A percentile compares a stretch with the other conserved stretches of the same genome.
phyloP scores from a whole-genome alignment of 176 grass and related monocot species.

The Oryza glaberrima region DNA sequence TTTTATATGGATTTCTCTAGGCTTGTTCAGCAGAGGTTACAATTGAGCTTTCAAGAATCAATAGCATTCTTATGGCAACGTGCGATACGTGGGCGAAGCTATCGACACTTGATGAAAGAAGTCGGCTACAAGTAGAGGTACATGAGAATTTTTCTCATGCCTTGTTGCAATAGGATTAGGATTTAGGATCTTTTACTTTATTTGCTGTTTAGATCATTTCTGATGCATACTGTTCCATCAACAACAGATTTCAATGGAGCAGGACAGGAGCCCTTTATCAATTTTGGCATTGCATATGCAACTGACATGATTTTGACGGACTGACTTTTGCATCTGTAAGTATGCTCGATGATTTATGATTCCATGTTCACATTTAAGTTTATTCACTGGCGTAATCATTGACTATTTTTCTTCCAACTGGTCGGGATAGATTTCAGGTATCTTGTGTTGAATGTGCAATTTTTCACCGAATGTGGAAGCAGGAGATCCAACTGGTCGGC shows the following conservation, averaged over 20 bases:
- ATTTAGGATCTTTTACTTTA: slow-evolving; percentile 12
- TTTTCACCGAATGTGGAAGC: not conserved
- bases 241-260: slow-evolving; percentile 12
- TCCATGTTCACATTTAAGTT: slow-evolving; percentile 41
- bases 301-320: slow-evolving; percentile 26
- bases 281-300: slow-evolving; percentile 18
- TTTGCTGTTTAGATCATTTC: slow-evolving; percentile 25
- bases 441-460: not conserved
- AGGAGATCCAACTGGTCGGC: too few species aligned
- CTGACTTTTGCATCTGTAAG: slow-evolving; percentile 23
- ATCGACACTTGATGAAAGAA: slow-evolving; percentile 96
- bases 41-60: slow-evolving; percentile 67
- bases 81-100: slow-evolving; percentile 75
- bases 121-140: slow-evolving; percentile 81
- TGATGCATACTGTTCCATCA: not conserved
- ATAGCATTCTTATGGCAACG: slow-evolving; percentile 76
- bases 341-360: slow-evolving; percentile 23
- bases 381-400: slow-evolving; percentile 23
- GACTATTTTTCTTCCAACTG: slow-evolving; percentile 20
- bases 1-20: slow-evolving; percentile 45
- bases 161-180: not conserved
- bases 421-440: not conserved
- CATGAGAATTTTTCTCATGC: slow-evolving; percentile 5
- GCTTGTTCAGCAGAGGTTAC: slow-evolving; percentile 88
- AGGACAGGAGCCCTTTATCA: slow-evolving; percentile 5